phyloP scores from a whole-genome alignment of 305 asterid genomes.

The Fraxinus latifolia region DNA sequence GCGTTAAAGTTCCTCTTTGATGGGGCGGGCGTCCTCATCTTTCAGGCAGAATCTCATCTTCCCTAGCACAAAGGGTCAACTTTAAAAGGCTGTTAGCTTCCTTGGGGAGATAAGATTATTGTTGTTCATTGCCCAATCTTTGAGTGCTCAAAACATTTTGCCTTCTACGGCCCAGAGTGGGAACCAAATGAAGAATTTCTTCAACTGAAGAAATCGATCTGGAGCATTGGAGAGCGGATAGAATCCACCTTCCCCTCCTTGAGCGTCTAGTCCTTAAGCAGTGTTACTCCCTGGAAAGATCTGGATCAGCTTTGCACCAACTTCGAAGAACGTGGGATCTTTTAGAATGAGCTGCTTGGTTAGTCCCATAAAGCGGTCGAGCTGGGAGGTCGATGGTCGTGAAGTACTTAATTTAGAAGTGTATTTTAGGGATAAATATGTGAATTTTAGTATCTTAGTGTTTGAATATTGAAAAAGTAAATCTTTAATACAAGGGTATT shows the following conservation, averaged over 20 bases:
- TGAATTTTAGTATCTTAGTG: not conserved
- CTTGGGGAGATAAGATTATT: not conserved
- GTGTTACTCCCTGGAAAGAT: not conserved
- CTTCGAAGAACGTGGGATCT: not conserved
- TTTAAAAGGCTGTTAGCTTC: not conserved
- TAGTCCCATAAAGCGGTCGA: not conserved
- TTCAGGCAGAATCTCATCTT: not conserved
- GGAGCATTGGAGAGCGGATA: not conserved
- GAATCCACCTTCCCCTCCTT: not conserved
- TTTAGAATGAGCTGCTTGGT: not conserved
- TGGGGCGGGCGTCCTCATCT: not conserved
- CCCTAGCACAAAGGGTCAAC: not conserved
- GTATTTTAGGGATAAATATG: not conserved
- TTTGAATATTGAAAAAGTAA: no score
- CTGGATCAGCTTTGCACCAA: not conserved
- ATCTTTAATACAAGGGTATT: no score
- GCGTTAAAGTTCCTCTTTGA: not conserved
- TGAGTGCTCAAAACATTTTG: not conserved
- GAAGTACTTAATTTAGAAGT: not conserved
- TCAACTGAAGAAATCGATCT: not conserved
- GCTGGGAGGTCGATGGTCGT: not conserved
- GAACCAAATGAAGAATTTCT: not conserved
- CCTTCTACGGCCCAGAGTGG: not conserved
- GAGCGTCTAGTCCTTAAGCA: not conserved
- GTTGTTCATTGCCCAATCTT: not conserved